A percentile compares a stretch with the other conserved stretches of the same genome.
Evolutionary conservation across 2,329 filamentous ascomycete genomes (phyloP).

Genomic region (Fusarium fujikuroi): DNA sequence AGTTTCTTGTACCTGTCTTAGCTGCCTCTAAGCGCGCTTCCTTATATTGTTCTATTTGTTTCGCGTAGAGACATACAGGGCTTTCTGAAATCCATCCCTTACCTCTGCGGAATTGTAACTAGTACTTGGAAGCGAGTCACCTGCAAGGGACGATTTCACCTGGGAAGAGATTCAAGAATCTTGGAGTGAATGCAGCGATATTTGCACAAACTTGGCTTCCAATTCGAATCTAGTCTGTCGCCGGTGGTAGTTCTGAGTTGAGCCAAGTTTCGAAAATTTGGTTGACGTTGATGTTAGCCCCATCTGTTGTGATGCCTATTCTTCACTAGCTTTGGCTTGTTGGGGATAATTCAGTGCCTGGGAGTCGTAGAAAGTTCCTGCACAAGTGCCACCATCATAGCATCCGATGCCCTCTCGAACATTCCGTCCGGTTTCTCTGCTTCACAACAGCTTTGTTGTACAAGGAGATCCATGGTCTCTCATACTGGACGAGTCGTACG

Average conservation of each 20-base stretch:
- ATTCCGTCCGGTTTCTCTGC: neutral
- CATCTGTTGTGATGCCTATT: neutral
- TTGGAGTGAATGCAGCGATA: neutral
- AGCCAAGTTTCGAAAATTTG: neutral
- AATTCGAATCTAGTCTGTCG: neutral
- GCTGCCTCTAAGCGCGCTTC: neutral
- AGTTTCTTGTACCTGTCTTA: slow-evolving; percentile 6
- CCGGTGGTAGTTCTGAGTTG: neutral
- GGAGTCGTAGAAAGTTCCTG: neutral
- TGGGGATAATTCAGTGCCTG: neutral
- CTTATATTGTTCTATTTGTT: slow-evolving; percentile 5
- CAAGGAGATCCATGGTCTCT: slow-evolving; percentile 6
- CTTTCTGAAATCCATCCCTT: slow-evolving; percentile 3
- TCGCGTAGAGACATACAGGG: slow-evolving; percentile 24
- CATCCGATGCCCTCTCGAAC: neutral
- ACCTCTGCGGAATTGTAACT: neutral
- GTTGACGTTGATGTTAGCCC: neutral
- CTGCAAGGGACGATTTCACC: neutral
- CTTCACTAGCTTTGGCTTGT: neutral
- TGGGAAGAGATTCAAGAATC: neutral
- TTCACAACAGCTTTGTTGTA: slow-evolving; percentile 7
- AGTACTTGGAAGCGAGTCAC: neutral
- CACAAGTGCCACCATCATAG: neutral
- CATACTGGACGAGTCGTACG: neutral
- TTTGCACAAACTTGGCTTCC: neutral